phyloP scores from a whole-genome alignment of 2,329 filamentous ascomycete species.

The Aspergillus sp. region DNA sequence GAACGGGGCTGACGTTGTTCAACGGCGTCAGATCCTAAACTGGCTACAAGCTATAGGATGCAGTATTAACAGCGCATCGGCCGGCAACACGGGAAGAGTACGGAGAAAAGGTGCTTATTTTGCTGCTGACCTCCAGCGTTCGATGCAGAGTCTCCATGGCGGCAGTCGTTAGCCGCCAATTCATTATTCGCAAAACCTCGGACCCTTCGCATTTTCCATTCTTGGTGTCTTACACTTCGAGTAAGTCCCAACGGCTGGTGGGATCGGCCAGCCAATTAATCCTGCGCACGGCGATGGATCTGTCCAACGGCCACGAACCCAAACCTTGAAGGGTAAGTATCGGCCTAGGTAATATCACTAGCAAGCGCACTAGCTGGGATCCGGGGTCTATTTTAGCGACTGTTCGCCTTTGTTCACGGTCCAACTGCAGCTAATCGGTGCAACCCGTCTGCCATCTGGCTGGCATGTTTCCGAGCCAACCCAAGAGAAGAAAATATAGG shows the following conservation, averaged over 20 bases:
- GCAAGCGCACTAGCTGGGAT: slow-evolving; percentile 19
- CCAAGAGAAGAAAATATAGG: background rate
- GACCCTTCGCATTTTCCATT: slow-evolving; percentile 8
- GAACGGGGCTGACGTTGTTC: slow-evolving; percentile 13
- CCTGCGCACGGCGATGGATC: slow-evolving; percentile 20
- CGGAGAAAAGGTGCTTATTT: background rate
- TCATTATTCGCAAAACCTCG: background rate
- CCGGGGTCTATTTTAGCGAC: slow-evolving; percentile 20
- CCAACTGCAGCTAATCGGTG: slow-evolving; percentile 16
- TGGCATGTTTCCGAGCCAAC: background rate
- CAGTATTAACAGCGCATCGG: slow-evolving; percentile 9
- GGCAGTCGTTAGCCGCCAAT: background rate
- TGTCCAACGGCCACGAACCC: slow-evolving; percentile 25
- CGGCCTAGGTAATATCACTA: slow-evolving; percentile 20
- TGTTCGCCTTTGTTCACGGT: slow-evolving; percentile 22
- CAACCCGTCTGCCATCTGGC: slow-evolving; percentile 6
- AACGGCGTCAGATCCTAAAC: slow-evolving; percentile 21
- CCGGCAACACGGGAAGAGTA: slow-evolving; percentile 13
- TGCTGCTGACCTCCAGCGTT: background rate
- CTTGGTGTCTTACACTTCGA: slow-evolving; percentile 18
- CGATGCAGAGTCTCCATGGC: background rate
- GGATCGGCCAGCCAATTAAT: slow-evolving; percentile 21
- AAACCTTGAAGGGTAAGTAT: slow-evolving; percentile 23
- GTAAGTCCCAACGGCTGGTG: slow-evolving; percentile 20
- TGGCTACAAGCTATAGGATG: slow-evolving; percentile 1